Evolutionary conservation across 2,329 filamentous ascomycete genomes (phyloP).

Genomic region (Colletotrichum sp.): DNA sequence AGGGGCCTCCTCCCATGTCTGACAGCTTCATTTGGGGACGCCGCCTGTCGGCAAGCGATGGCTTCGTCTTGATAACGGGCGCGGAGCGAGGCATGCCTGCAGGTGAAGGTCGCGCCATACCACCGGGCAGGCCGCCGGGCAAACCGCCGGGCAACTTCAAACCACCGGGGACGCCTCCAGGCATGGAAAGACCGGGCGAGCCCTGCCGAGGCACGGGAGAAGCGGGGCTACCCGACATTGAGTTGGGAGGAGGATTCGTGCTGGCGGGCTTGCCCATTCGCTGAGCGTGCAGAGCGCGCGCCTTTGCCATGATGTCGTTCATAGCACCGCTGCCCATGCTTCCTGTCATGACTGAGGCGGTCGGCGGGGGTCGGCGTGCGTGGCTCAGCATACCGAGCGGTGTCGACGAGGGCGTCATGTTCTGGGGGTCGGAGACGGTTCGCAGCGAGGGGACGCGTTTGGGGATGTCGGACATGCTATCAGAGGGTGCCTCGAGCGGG

Average conservation of each 20-base stretch:
- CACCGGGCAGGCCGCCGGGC: conserved; percentile 36
- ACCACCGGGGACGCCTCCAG: conserved; percentile 49
- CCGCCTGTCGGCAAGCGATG: conserved; percentile 71
- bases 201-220: conserved; percentile 30
- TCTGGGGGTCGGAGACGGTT: conserved; percentile 62
- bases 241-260: conserved; percentile 22
- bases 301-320: conserved; percentile 51
- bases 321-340: conserved; percentile 34
- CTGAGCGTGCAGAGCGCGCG: conserved; percentile 50
- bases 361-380: conserved; percentile 57
- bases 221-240: conserved; percentile 32
- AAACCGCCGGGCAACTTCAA: conserved; percentile 42
- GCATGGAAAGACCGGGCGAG: conserved; percentile 31
- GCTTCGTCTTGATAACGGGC: conserved; percentile 51
- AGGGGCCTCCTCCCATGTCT: conserved; percentile 45
- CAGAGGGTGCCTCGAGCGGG: conserved; percentile 45
- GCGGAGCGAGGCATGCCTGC: conserved; percentile 55
- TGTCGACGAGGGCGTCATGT: conserved; percentile 84
- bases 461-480: conserved; percentile 38
- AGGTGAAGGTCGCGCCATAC: neutral
- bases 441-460: conserved; percentile 64
- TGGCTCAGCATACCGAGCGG: conserved; percentile 77
- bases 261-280: conserved; percentile 44
- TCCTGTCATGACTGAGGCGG: conserved; percentile 34
- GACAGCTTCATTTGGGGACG: conserved; percentile 66